Conservation (phyloP, 2,329 filamentous ascomycete species). For the Tricladium varicosporioides region DNA sequence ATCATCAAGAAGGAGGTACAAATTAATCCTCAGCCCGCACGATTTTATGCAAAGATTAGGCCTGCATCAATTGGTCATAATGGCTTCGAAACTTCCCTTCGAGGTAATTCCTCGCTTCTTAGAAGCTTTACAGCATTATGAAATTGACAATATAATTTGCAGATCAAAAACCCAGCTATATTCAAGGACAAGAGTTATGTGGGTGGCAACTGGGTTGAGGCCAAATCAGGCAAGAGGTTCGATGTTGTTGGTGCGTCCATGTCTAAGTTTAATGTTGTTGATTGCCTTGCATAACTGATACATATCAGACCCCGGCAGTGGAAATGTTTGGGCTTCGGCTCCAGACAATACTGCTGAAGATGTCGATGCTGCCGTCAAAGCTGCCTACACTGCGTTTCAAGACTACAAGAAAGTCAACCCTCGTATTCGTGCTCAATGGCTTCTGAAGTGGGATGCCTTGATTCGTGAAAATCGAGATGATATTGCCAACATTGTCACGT, state of each 20-base stretch:
- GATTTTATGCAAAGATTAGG: background rate
- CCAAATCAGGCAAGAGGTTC: slow-evolving; percentile 55
- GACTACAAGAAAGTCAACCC: slow-evolving; percentile 59
- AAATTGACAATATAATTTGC: slow-evolving; percentile 1
- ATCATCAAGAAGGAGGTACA: background rate
- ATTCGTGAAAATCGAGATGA: slow-evolving; percentile 62
- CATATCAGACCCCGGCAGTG: slow-evolving; percentile 44
- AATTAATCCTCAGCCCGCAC: background rate
- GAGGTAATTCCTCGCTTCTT: slow-evolving; percentile 11
- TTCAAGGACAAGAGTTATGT: slow-evolving; percentile 53
- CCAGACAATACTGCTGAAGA: slow-evolving; percentile 50
- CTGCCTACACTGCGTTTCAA: slow-evolving; percentile 59
- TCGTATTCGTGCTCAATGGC: slow-evolving; percentile 56
- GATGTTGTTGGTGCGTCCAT: slow-evolving; percentile 47
- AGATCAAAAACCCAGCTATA: slow-evolving; percentile 53
- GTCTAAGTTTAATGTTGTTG: background rate
- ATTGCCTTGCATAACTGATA: background rate
- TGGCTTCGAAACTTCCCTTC: slow-evolving; percentile 25
- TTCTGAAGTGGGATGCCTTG: slow-evolving; percentile 64
- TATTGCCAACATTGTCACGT: slow-evolving; percentile 59
- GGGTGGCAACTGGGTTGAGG: slow-evolving; percentile 52
- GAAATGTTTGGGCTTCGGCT: slow-evolving; percentile 41
- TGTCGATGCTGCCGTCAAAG: slow-evolving; percentile 57
- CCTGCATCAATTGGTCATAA: slow-evolving; percentile 1
- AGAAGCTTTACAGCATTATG: background rate